Evolutionary conservation across 257 asterid species (phyloP).

Genomic region (Solanum pimpinellifolium): DNA sequence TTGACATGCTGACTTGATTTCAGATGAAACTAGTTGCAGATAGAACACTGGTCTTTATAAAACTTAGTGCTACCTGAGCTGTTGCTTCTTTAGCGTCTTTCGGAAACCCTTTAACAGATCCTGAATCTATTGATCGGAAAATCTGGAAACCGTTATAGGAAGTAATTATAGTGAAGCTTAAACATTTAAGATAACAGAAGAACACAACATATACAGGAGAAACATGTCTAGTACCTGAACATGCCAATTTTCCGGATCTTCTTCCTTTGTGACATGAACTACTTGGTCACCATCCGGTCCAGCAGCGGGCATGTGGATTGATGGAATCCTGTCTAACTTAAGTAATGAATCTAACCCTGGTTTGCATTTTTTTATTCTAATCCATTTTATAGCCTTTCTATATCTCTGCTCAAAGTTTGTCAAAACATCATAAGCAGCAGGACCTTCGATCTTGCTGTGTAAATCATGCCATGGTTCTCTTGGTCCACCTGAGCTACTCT

Average conservation of each 20-base stretch:
- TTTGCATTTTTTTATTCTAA: slow-evolving; percentile 53
- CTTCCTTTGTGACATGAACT: slow-evolving; percentile 56
- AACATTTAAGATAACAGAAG: background rate
- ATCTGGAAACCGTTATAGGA: slow-evolving; percentile 31
- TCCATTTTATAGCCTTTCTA: slow-evolving; percentile 84
- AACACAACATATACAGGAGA: background rate
- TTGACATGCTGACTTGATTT: background rate
- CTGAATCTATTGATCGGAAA: slow-evolving; percentile 94
- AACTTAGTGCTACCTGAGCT: slow-evolving; percentile 31
- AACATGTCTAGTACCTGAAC: slow-evolving; percentile 50
- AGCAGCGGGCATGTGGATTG: slow-evolving; percentile 68
- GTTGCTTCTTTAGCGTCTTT: slow-evolving; percentile 41
- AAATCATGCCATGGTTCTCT: slow-evolving; percentile 97
- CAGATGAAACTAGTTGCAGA: background rate
- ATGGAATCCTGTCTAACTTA: slow-evolving; percentile 75
- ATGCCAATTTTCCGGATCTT: slow-evolving; percentile 88
- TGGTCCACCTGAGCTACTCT: slow-evolving; percentile 27
- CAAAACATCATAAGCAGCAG: slow-evolving; percentile 94
- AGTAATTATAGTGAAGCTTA: background rate
- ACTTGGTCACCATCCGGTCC: slow-evolving; percentile 45
- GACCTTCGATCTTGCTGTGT: slow-evolving; percentile 95
- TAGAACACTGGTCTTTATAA: background rate
- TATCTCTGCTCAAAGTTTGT: slow-evolving; percentile 93
- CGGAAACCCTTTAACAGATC: slow-evolving; percentile 91
- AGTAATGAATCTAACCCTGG: slow-evolving; percentile 63